Evolutionary conservation across 2,329 filamentous ascomycete genomes (phyloP).

Genomic region (Sporothrix schenckii): DNA sequence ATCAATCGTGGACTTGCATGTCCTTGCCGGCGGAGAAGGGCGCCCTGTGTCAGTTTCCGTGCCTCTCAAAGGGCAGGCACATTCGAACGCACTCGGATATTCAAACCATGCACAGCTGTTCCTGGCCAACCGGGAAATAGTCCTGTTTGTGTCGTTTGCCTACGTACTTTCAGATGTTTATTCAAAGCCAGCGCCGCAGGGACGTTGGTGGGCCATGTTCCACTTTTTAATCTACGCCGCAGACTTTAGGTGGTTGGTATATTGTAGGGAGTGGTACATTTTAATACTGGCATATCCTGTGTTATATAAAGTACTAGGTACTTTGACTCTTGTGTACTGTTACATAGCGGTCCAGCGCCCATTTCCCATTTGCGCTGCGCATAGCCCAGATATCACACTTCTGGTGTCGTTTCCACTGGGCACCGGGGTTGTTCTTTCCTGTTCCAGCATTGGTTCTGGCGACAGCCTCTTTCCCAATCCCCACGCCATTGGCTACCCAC

Average conservation of each 20-base stretch:
- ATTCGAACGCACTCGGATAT: background rate
- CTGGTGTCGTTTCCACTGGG: too few species aligned
- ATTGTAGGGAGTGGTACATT: background rate
- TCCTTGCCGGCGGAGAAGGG: background rate
- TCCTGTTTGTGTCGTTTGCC: background rate
- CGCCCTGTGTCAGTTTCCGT: slow-evolving; percentile 3
- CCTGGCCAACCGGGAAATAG: background rate
- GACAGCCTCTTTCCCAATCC: slow-evolving; percentile 14
- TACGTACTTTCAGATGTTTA: slow-evolving; percentile 5
- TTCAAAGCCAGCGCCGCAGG: background rate
- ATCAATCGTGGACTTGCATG: slow-evolving; percentile 8
- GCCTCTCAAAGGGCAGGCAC: background rate
- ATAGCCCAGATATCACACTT: slow-evolving; percentile 1
- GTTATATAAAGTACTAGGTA: background rate
- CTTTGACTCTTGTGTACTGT: background rate
- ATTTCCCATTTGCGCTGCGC: background rate
- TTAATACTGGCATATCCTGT: rapidly evolving
- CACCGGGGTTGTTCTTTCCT: slow-evolving; percentile 14
- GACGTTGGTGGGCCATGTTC: background rate
- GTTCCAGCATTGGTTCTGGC: slow-evolving; percentile 24
- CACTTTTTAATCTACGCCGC: slow-evolving; percentile 16
- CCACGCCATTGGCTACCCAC: slow-evolving; percentile 26
- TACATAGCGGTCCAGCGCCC: background rate
- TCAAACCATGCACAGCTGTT: background rate
- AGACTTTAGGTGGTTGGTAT: background rate